phyloP scores from a whole-genome alignment of 345 rosid species.

The Syzygium jambos region DNA sequence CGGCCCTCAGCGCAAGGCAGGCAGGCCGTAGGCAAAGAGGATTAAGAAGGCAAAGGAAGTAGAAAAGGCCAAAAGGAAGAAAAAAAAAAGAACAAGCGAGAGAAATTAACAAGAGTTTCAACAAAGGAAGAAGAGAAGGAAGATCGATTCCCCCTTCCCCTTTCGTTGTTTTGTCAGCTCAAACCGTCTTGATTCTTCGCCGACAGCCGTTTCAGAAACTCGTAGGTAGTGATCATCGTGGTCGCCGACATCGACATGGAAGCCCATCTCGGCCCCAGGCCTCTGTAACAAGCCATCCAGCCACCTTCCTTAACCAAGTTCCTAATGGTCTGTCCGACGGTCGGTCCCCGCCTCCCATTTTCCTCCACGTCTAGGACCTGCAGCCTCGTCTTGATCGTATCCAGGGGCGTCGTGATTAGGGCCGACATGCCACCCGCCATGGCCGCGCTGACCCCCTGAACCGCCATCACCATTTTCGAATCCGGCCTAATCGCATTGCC shows the following conservation, averaged over 20 bases:
- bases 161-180: constrained; percentile 3
- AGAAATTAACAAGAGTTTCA: neutral
- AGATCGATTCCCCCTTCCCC: neutral
- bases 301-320: constrained; percentile 86
- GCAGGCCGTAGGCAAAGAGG: neutral
- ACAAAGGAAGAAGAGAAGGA: neutral
- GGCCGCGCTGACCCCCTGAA: constrained; percentile 93
- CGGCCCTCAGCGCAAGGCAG: neutral
- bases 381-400: constrained; percentile 87
- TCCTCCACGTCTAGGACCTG: constrained; percentile 83
- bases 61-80: neutral
- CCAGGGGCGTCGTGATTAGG: constrained; percentile 86
- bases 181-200: constrained; percentile 57
- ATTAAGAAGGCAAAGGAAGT: neutral
- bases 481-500: constrained; percentile 41
- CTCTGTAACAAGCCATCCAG: constrained; percentile 89
- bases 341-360: constrained; percentile 62
- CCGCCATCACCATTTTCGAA: constrained; percentile 66
- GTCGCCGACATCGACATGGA: constrained; percentile 96
- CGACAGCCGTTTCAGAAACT: constrained; percentile 85
- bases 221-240: constrained; percentile 93
- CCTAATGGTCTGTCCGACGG: constrained; percentile 60
- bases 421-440: constrained; percentile 96
- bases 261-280: constrained; percentile 88
- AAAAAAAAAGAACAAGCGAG: neutral